A percentile compares a stretch with the other conserved stretches of the same genome.
phyloP scores from a whole-genome alignment of 2,329 filamentous ascomycete species.

The Coniochaeta pulveracea region DNA sequence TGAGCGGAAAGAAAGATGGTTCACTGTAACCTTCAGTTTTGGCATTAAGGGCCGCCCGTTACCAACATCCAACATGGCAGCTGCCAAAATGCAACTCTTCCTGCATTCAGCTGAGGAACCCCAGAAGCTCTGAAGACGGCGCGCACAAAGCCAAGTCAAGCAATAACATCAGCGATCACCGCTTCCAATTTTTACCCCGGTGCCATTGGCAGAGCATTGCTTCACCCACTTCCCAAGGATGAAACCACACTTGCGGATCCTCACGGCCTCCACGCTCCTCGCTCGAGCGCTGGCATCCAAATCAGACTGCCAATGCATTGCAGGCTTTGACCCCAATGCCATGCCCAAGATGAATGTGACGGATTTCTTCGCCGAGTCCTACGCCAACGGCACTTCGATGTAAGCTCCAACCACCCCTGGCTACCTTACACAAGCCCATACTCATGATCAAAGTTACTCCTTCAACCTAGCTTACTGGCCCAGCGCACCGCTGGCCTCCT shows the following conservation, averaged over 20 bases:
- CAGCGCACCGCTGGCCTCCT: background rate
- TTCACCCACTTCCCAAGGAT: background rate
- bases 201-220: background rate
- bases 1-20: too few relatives aligned
- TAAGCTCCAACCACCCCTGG: background rate
- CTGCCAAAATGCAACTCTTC: too few relatives aligned
- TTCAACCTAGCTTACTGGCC: constrained; percentile 2
- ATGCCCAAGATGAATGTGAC: constrained; percentile 3
- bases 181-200: background rate
- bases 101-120: too few relatives aligned
- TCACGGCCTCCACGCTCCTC: background rate
- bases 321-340: background rate
- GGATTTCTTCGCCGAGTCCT: background rate
- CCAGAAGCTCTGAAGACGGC: too few relatives aligned
- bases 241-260: too few relatives aligned
- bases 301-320: constrained; percentile 1
- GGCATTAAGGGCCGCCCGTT: too few relatives aligned
- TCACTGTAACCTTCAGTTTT: too few relatives aligned
- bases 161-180: background rate
- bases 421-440: background rate
- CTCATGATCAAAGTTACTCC: background rate
- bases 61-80: too few relatives aligned
- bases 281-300: background rate
- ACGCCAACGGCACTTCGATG: constrained; percentile 3
- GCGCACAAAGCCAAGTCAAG: too few relatives aligned